Conservation (phyloP, 2,329 filamentous ascomycete species). For the Aspergillus luchuensis region DNA sequence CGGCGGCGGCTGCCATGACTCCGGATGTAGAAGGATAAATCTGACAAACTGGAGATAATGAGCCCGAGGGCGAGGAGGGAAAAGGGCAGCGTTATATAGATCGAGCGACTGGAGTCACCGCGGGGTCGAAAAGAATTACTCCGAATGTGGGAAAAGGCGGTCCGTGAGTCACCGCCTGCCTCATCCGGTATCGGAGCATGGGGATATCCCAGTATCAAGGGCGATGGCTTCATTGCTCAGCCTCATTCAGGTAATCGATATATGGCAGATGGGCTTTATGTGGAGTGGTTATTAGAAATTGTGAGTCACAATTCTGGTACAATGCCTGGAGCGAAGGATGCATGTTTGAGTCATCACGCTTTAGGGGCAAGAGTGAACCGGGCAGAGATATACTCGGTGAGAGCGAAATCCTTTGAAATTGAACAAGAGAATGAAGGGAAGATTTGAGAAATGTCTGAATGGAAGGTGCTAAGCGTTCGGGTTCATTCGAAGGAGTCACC, state of each 20-base stretch:
- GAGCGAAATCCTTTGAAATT: not conserved
- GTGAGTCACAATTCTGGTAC: not conserved
- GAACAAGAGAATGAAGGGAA: not conserved
- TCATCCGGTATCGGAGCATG: not conserved
- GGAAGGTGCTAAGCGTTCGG: too few relatives aligned
- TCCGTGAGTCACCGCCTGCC: slow-evolving; percentile 22
- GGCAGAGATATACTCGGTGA: not conserved
- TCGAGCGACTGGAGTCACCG: slow-evolving; percentile 15
- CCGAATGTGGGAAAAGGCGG: slow-evolving; percentile 23
- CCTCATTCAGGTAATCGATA: not conserved
- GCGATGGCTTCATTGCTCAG: not conserved
- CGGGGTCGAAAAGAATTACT: slow-evolving; percentile 24
- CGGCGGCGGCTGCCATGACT: slow-evolving; percentile 46
- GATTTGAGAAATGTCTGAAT: not conserved
- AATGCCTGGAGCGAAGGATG: not conserved
- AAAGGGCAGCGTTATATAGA: slow-evolving; percentile 13
- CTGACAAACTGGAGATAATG: slow-evolving; percentile 27
- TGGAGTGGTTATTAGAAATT: not conserved
- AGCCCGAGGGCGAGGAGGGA: slow-evolving; percentile 17
- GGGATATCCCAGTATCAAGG: not conserved
- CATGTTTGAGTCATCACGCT: not conserved
- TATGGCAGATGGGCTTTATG: not conserved
- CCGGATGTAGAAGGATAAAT: slow-evolving; percentile 25
- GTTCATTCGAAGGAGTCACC: not conserved
- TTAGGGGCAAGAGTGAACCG: not conserved